Evolutionary conservation across 257 asterid genomes (phyloP).

Genomic region (Plantago ovata): DNA sequence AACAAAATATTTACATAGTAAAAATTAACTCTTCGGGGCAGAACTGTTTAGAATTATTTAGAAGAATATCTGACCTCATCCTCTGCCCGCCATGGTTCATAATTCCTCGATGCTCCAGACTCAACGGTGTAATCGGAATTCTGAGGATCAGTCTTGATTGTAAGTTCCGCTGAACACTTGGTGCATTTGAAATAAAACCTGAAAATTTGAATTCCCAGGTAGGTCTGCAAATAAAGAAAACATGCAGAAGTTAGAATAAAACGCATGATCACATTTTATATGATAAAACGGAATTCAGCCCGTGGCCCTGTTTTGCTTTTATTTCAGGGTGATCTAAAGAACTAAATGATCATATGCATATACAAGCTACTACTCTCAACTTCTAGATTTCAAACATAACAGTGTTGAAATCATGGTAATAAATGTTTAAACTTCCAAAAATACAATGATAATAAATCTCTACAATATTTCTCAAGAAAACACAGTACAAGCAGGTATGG

Average conservation of each 20-base stretch:
- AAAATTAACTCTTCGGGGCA: too few species aligned
- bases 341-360: too few species aligned
- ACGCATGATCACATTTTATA: not conserved
- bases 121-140: constrained; percentile 85
- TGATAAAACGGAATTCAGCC: too few species aligned
- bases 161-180: constrained; percentile 77
- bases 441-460: too few species aligned
- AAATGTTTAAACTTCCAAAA: too few species aligned
- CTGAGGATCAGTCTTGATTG: constrained; percentile 88
- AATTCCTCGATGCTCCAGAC: constrained; percentile 79
- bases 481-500: too few species aligned
- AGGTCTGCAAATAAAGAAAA: constrained; percentile 52
- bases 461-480: too few species aligned
- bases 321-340: too few species aligned
- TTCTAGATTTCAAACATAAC: too few species aligned
- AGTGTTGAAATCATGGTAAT: too few species aligned
- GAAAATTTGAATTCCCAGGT: constrained; percentile 80
- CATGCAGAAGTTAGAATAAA: not conserved
- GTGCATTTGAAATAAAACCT: constrained; percentile 89
- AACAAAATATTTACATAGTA: not conserved
- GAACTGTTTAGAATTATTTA: not conserved
- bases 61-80: constrained; percentile 57
- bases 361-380: too few species aligned
- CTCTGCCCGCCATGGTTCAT: constrained; percentile 86
- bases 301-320: too few species aligned